phyloP scores from a whole-genome alignment of 768 basidiomycete species.

The Boletus rufocinnamomeus region DNA sequence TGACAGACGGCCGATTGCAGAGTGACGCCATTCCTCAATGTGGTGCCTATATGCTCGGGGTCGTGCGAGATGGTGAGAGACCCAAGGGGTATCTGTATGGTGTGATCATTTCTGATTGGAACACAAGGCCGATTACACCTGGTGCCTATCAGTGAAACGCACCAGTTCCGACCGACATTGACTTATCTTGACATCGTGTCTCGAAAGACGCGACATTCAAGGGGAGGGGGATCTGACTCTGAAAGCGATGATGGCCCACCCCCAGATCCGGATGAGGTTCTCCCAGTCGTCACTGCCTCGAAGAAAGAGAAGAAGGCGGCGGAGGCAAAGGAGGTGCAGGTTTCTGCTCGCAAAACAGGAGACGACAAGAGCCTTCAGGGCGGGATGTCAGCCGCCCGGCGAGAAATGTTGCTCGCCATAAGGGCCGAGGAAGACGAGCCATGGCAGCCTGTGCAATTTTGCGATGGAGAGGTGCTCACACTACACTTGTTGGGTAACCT shows the following conservation, averaged over 20 bases:
- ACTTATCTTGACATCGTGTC: conserved; percentile 78
- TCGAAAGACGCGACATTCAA: conserved; percentile 58
- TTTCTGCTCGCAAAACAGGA: conserved; percentile 62
- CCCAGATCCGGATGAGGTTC: conserved; percentile 73
- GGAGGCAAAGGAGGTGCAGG: conserved; percentile 78
- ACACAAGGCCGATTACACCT: conserved; percentile 68
- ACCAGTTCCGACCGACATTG: conserved; percentile 81
- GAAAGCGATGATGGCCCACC: conserved; percentile 81
- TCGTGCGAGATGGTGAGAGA: conserved; percentile 66
- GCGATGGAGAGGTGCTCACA: conserved; percentile 57
- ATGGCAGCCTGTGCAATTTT: conserved; percentile 72
- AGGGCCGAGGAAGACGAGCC: conserved; percentile 75
- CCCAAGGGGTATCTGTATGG: neutral
- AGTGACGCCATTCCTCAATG: conserved; percentile 71
- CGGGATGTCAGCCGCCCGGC: conserved; percentile 65
- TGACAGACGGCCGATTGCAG: conserved; percentile 68
- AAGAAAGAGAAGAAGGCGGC: conserved; percentile 62
- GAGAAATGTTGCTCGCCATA: conserved; percentile 77
- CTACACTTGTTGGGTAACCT: neutral
- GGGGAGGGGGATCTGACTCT: conserved; percentile 54
- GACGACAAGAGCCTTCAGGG: conserved; percentile 69
- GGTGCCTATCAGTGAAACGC: conserved; percentile 74
- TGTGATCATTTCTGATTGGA: conserved; percentile 13
- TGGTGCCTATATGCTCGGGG: conserved; percentile 73
- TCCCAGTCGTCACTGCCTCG: conserved; percentile 38